Evolutionary conservation across 192 early-diverging fungal genomes (phyloP), one percentile per base, ranked within the genome.

Genomic region (Coemansia sp.): DNA sequence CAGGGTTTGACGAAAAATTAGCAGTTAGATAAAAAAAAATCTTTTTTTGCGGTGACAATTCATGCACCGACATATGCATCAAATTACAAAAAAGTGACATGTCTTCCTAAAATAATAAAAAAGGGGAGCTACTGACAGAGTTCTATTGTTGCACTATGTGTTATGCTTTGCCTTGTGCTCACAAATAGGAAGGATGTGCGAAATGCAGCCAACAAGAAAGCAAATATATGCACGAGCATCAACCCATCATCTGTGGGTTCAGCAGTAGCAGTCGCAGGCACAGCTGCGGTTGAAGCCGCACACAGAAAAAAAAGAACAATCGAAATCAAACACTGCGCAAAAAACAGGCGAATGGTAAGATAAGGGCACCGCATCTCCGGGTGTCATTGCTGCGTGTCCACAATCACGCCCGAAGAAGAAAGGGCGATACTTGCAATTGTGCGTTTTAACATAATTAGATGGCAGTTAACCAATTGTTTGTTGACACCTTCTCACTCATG

Each of bases 141-240:
- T 33, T 18, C 7, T 12, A 14, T 33, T 43, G 59, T 38, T 57
- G 32, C 14, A 32, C 33, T 57, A 35, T 57, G 22, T 57, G 55
- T 57, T 34, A 4, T 18, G 34, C 55, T 57, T 8, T 57, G 34
- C 28, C 34, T 28, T 34, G 12, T 57, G 55, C 32, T 28, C 17
- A 33, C 55, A 57, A 57, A 57, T 33, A 57, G 35, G 32, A 57
- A 57, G 34, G 34, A 34, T 57, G 34, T 57, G 55, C 34, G 55
- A 61, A 41, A 43, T 61, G 59, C 35, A 61, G 39, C 9, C 18
- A 20, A 61, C 34, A 38, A 41, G 37, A 35, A 61, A 61, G 59
- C 59, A 61, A 61, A 61, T 61, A 61, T 41, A 61, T 61, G 59
- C 39, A 32, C n/a, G 39, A 57, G 55, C 28, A 57, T 34, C 32